phyloP scores from a whole-genome alignment of 768 basidiomycete genomes.

The Suillus fuscotomentosus region DNA sequence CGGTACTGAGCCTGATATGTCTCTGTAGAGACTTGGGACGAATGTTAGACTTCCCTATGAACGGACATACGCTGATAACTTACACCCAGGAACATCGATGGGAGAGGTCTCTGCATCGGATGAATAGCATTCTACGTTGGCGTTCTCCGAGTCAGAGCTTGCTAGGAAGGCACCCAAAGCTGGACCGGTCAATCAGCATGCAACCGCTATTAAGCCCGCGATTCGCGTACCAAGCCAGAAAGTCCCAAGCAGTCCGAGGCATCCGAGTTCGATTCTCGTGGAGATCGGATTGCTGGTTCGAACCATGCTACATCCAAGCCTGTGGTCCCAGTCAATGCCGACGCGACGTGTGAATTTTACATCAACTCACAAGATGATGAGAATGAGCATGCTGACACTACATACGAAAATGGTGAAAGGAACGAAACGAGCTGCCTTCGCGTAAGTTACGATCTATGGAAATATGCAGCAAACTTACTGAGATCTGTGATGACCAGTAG shows the following conservation, averaged over 20 bases:
- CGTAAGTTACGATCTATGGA: neutral
- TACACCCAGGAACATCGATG: constrained; percentile 65
- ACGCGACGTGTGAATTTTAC: constrained; percentile 2
- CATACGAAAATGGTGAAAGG: constrained; percentile 85
- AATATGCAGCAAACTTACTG: constrained; percentile 46
- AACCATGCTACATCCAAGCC: constrained; percentile 64
- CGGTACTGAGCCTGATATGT: constrained; percentile 89
- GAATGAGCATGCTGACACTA: constrained; percentile 64
- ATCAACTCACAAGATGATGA: constrained; percentile 59
- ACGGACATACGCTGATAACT: constrained; percentile 29
- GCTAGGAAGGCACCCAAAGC: constrained; percentile 73
- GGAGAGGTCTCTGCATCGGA: constrained; percentile 49
- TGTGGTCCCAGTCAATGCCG: constrained; percentile 24
- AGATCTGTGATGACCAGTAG: constrained; percentile 75
- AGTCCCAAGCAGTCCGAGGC: constrained; percentile 66
- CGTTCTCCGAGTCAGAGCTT: constrained; percentile 73
- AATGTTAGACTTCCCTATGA: neutral
- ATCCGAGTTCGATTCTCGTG: constrained; percentile 72
- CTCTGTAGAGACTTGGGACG: constrained; percentile 67
- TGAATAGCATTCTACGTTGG: constrained; percentile 81
- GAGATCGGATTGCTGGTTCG: constrained; percentile 74
- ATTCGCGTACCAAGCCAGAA: constrained; percentile 72
- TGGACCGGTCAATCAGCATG: constrained; percentile 29
- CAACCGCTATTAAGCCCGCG: neutral
- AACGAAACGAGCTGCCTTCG: constrained; percentile 71